These are phyloP conservation scores for Trichoderma sp. DNA, from an alignment of 2,329 filamentous ascomycete genomes.

Conservation along the genomic window DNA sequence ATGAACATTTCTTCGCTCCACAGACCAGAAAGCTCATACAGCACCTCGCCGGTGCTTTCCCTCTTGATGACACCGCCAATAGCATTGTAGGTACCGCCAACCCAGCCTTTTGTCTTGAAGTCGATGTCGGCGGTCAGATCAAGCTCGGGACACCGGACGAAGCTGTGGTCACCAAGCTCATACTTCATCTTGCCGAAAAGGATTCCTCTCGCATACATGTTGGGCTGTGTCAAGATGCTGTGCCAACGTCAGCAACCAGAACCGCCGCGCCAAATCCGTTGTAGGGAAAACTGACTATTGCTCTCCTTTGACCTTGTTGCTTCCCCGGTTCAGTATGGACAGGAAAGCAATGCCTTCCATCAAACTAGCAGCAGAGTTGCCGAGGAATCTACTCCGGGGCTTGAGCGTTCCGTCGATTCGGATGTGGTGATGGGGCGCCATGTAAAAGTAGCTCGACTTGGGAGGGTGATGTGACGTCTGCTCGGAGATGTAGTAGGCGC, in stretches of 20 bases:
- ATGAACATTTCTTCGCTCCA: slow-evolving; percentile 97
- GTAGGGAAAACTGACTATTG: slow-evolving; percentile 69
- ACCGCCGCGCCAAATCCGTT: slow-evolving; percentile 18
- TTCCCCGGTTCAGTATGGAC: slow-evolving; percentile 76
- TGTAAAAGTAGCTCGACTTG: slow-evolving; percentile 99
- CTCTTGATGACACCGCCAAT: slow-evolving; percentile 91
- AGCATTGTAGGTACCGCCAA: slow-evolving; percentile 93
- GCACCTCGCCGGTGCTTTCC: slow-evolving; percentile 77
- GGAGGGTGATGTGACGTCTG: slow-evolving; percentile 98
- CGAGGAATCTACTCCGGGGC: slow-evolving; percentile 90
- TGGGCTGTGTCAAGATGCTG: slow-evolving; percentile 91
- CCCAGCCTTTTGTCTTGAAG: slow-evolving; percentile 98
- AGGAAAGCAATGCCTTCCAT: slow-evolving; percentile 97
- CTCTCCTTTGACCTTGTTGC: slow-evolving; percentile 68
- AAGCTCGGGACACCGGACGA: slow-evolving; percentile 86
- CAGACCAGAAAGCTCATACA: slow-evolving; percentile 89
- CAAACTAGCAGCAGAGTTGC: slow-evolving; percentile 94
- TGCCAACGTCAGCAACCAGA: not conserved
- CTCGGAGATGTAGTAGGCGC: slow-evolving; percentile 94
- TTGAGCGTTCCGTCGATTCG: slow-evolving; percentile 95
- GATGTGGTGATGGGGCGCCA: slow-evolving; percentile 91
- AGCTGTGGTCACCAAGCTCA: slow-evolving; percentile 94
- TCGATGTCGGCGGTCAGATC: slow-evolving; percentile 88
- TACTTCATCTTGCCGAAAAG: slow-evolving; percentile 99
- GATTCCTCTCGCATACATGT: slow-evolving; percentile 98